Percentiles rank a stretch among this genome's conserved stretches.
These are phyloP conservation scores for Pelargonium hybrid DNA, from an alignment of 441 rosid genomes.

Conservation along the genomic window DNA sequence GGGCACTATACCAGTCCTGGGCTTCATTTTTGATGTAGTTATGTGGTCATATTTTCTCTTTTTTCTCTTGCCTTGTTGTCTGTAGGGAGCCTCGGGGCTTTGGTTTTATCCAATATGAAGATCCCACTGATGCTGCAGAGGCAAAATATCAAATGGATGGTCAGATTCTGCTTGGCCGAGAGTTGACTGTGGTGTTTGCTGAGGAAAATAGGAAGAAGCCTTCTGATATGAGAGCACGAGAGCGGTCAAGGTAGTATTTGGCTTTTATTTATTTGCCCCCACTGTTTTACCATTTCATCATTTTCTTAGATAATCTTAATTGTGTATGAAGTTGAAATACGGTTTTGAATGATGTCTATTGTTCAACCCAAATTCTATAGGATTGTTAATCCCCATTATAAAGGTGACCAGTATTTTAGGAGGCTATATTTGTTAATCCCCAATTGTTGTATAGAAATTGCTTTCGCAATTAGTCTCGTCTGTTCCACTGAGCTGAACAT, in stretches of 20 bases:
- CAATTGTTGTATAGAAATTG: neutral
- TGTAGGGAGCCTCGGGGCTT: slow-evolving; percentile 54
- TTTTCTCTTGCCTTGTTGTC: slow-evolving; percentile 7
- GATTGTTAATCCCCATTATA: neutral
- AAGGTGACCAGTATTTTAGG: neutral
- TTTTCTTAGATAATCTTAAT: neutral
- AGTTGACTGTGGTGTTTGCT: slow-evolving; percentile 26
- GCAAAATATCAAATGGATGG: slow-evolving; percentile 27
- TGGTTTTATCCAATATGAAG: slow-evolving; percentile 24
- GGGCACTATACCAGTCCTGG: slow-evolving; percentile 13
- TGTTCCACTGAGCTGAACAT: neutral
- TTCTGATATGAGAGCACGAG: slow-evolving; percentile 31
- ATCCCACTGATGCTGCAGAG: slow-evolving; percentile 24
- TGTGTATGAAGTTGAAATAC: neutral
- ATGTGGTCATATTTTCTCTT: slow-evolving; percentile 12
- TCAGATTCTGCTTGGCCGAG: slow-evolving; percentile 23
- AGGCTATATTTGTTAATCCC: neutral
- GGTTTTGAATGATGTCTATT: no score
- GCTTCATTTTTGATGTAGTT: slow-evolving; percentile 14
- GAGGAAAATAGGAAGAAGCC: slow-evolving; percentile 27
- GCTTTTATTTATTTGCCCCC: neutral
- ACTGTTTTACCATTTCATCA: neutral
- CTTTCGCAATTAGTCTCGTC: neutral
- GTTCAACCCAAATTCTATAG: no score
- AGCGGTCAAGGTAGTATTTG: slow-evolving; percentile 38